Conservation (phyloP, 305 asterid species). For the Fraxinus platypoda region DNA sequence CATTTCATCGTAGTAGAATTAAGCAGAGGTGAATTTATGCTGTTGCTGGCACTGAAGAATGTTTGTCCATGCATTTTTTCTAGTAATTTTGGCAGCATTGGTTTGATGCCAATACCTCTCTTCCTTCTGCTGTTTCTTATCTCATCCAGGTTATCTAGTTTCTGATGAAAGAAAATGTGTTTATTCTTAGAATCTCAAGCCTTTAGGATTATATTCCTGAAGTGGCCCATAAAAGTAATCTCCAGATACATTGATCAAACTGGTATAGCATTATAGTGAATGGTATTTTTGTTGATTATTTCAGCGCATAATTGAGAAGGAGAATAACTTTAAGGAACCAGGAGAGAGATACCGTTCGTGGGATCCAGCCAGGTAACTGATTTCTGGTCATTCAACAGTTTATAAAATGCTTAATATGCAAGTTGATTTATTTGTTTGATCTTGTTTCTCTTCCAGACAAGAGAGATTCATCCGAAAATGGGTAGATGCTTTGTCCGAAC, state of each 20-base stretch:
- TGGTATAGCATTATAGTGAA: background rate
- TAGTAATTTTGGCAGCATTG: too few species aligned
- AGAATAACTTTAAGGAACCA: conserved; percentile 93
- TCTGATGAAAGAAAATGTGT: background rate
- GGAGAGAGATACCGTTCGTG: conserved; percentile 88
- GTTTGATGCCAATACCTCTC: background rate
- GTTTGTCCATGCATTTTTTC: too few species aligned
- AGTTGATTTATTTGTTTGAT: background rate
- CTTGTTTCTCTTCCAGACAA: conserved; percentile 47
- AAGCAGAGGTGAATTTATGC: too few species aligned
- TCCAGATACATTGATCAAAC: background rate
- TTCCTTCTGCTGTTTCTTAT: background rate
- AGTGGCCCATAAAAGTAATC: background rate
- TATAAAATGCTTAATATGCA: background rate
- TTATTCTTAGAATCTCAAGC: background rate
- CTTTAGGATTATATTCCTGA: background rate
- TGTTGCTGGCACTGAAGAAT: too few species aligned
- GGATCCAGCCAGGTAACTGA: conserved; percentile 66
- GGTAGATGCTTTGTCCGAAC: conserved; percentile 72
- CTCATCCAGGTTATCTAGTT: background rate
- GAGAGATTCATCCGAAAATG: conserved; percentile 64
- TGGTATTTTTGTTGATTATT: background rate
- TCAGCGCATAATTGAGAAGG: conserved; percentile 69
- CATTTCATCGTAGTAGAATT: too few species aligned
- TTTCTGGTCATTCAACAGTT: background rate